Percentiles rank a stretch among this genome's conserved stretches.
Evolutionary conservation across 2,329 filamentous ascomycete genomes (phyloP).

Genomic region (Ceratocystis lukuohia): DNA sequence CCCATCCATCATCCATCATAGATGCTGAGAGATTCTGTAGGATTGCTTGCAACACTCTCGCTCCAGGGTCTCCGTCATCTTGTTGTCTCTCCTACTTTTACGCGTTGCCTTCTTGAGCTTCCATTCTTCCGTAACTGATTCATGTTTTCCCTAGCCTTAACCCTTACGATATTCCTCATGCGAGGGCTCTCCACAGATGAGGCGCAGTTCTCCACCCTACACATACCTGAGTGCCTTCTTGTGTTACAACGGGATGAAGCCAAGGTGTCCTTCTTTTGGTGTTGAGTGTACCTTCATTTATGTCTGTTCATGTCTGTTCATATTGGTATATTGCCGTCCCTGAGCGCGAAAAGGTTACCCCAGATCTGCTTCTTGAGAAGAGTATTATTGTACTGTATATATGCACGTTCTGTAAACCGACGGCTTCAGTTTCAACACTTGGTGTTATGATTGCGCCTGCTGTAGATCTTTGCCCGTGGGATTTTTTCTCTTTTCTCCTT

Average conservation of each 20-base stretch:
- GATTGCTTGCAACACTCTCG: not conserved
- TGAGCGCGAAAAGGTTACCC: not conserved
- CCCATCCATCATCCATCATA: no score
- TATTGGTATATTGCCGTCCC: no score
- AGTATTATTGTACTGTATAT: not conserved
- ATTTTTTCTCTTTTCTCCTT: slow-evolving; percentile 1
- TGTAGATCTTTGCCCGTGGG: not conserved
- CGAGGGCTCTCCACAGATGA: not conserved
- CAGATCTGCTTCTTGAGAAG: not conserved
- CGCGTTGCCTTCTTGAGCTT: slow-evolving; percentile 4
- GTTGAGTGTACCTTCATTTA: no score
- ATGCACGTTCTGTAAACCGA: not conserved
- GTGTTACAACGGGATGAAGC: not conserved
- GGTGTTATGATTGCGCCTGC: not conserved
- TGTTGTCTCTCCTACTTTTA: not conserved
- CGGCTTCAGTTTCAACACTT: not conserved
- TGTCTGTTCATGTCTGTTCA: no score
- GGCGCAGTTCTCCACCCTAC: not conserved
- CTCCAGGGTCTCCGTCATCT: not conserved
- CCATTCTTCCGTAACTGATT: not conserved
- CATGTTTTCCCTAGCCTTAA: not conserved
- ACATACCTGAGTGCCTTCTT: no score
- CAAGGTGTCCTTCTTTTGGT: not conserved
- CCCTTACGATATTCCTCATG: not conserved
- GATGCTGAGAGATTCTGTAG: not conserved